phyloP scores from a whole-genome alignment of 305 asterid genomes.

The Salvia sclarea region DNA sequence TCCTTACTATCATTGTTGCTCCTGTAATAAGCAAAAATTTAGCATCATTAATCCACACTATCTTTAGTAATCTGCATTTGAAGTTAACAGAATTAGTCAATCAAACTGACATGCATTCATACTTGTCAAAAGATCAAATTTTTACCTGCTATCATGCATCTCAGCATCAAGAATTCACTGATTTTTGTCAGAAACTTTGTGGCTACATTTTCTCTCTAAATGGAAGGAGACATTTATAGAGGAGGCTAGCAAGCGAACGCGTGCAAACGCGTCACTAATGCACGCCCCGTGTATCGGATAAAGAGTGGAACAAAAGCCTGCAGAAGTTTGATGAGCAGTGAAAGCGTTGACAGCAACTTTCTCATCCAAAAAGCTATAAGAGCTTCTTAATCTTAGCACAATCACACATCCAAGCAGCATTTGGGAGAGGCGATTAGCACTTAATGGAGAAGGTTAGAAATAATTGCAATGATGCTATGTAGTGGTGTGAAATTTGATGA shows the following conservation, averaged over 20 bases:
- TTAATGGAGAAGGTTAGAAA: not conserved
- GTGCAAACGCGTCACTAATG: slow-evolving; percentile 14
- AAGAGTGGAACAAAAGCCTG: slow-evolving; percentile 16
- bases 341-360: slow-evolving; percentile 5
- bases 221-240: slow-evolving; percentile 36
- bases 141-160: slow-evolving; percentile 22
- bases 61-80: too few relatives aligned
- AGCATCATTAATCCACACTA: not conserved
- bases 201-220: not conserved
- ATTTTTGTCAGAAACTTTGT: not conserved
- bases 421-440: not conserved
- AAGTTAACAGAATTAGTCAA: too few relatives aligned
- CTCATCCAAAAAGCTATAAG: not conserved
- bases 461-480: slow-evolving; percentile 20
- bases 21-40: slow-evolving; percentile 15
- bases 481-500: slow-evolving; percentile 26
- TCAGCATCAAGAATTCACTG: slow-evolving; percentile 2
- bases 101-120: not conserved
- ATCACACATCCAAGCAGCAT: not conserved
- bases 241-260: slow-evolving; percentile 4
- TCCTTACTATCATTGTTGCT: slow-evolving; percentile 41
- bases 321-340: not conserved
- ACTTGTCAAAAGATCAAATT: not conserved
- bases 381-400: not conserved
- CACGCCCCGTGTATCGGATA: slow-evolving; percentile 32